These are phyloP conservation scores for Fusarium armeniacum DNA, from an alignment of 2,329 filamentous ascomycete genomes.

Conservation along the genomic window DNA sequence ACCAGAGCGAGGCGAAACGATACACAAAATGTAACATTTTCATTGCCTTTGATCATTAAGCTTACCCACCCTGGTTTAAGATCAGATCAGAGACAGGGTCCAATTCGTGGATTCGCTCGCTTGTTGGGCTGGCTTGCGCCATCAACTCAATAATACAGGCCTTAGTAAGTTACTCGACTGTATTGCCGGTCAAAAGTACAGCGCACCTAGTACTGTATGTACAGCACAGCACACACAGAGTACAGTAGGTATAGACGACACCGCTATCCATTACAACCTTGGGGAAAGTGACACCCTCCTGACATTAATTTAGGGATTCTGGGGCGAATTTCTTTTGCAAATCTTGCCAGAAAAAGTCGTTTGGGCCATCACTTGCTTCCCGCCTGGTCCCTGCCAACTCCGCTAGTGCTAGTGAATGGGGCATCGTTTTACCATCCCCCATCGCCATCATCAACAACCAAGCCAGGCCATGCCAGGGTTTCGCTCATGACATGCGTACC, in stretches of 20 bases:
- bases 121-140: conserved; percentile 47
- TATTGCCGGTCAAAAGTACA: conserved; percentile 5
- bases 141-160: conserved; percentile 37
- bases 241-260: conserved; percentile 2
- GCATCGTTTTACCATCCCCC: conserved; percentile 43
- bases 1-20: conserved; percentile 4
- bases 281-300: conserved; percentile 45
- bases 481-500: conserved; percentile 49
- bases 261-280: conserved; percentile 32
- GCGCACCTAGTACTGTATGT: conserved; percentile 8
- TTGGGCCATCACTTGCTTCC: conserved; percentile 48
- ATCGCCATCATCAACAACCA: conserved; percentile 40
- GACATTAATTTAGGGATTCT: conserved; percentile 36
- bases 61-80: conserved; percentile 43
- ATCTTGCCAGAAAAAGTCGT: conserved; percentile 50
- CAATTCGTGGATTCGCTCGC: conserved; percentile 32
- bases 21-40: conserved; percentile 22
- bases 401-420: conserved; percentile 48
- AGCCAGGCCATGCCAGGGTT: conserved; percentile 42
- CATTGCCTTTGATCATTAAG: conserved; percentile 35
- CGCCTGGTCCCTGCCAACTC: conserved; percentile 50
- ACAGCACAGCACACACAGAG: conserved; percentile 14
- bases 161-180: conserved; percentile 2
- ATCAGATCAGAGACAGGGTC: conserved; percentile 46
- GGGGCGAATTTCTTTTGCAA: conserved; percentile 50